phyloP scores from a whole-genome alignment of 441 rosid species.

The Adansonia gregorii region DNA sequence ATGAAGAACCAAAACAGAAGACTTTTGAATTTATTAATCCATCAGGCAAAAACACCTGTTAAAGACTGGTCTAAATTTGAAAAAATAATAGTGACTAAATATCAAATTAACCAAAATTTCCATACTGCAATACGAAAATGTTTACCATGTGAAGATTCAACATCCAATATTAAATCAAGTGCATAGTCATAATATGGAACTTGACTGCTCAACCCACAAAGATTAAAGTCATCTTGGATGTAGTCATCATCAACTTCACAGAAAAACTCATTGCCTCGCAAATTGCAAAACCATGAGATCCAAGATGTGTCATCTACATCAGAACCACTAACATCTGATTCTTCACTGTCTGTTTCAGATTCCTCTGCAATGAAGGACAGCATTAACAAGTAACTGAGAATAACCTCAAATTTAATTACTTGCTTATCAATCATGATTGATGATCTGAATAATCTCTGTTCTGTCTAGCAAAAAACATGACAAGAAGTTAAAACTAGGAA shows the following conservation, averaged over 20 bases:
- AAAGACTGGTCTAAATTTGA: background rate
- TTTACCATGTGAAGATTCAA: constrained; percentile 92
- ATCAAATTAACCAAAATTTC: background rate
- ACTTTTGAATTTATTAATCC: background rate
- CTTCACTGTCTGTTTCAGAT: constrained; percentile 36
- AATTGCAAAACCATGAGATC: constrained; percentile 97
- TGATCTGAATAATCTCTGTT: background rate
- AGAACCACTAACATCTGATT: constrained; percentile 71
- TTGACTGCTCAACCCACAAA: constrained; percentile 90
- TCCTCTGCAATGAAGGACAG: constrained; percentile 24
- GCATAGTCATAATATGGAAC: constrained; percentile 93
- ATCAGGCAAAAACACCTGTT: background rate
- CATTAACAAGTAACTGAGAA: constrained; percentile 29
- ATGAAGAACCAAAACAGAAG: background rate
- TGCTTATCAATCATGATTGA: background rate
- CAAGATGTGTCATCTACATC: constrained; percentile 91
- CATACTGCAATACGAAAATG: background rate
- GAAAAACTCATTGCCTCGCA: constrained; percentile 88
- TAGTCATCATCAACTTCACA: constrained; percentile 96
- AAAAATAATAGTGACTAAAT: background rate
- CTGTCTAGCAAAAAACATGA: background rate
- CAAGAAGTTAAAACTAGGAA: background rate
- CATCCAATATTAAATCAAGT: constrained; percentile 83
- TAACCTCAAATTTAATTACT: background rate
- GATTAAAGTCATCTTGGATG: constrained; percentile 93